phyloP scores from a whole-genome alignment of 2,329 filamentous ascomycete genomes.

The Trichoderma atroviride region DNA sequence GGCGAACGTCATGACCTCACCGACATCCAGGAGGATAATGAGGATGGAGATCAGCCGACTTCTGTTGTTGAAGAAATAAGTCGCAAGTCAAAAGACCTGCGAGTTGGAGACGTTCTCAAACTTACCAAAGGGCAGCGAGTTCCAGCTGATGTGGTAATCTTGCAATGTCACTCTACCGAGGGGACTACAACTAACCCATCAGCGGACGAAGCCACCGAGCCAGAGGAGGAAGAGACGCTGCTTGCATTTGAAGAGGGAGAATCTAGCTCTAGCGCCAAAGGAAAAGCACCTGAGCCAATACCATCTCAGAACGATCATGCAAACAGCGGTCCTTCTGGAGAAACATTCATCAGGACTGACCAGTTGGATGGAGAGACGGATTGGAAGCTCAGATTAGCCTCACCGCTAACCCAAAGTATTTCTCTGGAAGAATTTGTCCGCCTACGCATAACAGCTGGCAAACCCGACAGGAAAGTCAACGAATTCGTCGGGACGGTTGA shows the following conservation, averaged over 20 bases:
- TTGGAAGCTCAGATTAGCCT: conserved; percentile 93
- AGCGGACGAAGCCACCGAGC: conserved; percentile 38
- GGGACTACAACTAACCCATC: conserved; percentile 37
- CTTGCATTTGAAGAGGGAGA: conserved; percentile 47
- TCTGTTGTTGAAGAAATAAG: conserved; percentile 65
- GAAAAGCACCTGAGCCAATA: conserved; percentile 41
- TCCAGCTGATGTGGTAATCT: conserved; percentile 88
- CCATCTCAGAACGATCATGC: conserved; percentile 36
- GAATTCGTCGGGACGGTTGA: conserved; percentile 92
- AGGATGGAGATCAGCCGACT: conserved; percentile 50
- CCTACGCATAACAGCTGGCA: conserved; percentile 75
- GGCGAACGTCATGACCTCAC: conserved; percentile 49
- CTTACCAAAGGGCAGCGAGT: conserved; percentile 89
- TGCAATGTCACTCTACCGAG: conserved; percentile 76
- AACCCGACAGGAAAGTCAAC: conserved; percentile 91
- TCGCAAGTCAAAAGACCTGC: conserved; percentile 84
- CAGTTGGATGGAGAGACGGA: conserved; percentile 98
- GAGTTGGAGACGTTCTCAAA: conserved; percentile 94
- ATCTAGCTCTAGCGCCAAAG: conserved; percentile 37
- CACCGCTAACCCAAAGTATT: conserved; percentile 80
- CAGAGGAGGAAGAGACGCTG: conserved; percentile 46
- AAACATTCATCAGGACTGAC: conserved; percentile 96
- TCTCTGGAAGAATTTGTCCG: conserved; percentile 70
- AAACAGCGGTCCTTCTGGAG: conserved; percentile 61
- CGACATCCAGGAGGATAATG: conserved; percentile 72